phyloP scores from a whole-genome alignment of 176 grass and related monocot genomes.

The Microstegium vimineum region DNA sequence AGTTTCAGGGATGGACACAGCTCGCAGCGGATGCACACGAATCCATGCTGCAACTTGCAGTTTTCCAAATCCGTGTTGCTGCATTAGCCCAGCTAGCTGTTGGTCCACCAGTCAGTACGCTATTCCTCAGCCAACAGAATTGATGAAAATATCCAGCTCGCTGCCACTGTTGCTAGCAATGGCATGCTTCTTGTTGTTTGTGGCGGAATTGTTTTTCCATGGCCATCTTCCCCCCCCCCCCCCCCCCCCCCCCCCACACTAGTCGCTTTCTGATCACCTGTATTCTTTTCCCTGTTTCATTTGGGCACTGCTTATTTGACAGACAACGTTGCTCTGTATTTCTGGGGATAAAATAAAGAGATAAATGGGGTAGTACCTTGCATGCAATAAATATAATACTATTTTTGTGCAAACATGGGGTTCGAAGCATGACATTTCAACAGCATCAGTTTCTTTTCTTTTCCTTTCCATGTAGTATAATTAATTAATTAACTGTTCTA shows the following conservation, averaged over 20 bases:
- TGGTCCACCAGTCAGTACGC: background rate
- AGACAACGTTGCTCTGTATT: background rate
- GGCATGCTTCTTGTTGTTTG: background rate
- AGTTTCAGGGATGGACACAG: background rate
- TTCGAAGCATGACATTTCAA: background rate
- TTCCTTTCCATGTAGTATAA: background rate
- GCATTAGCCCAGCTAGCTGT: background rate
- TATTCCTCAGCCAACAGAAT: background rate
- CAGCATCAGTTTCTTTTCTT: background rate
- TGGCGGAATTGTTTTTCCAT: background rate
- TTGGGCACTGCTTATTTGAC: background rate
- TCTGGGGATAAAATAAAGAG: too few species aligned
- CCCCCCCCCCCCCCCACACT: background rate
- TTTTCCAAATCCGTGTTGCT: background rate
- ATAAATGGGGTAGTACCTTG: background rate
- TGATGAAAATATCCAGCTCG: background rate
- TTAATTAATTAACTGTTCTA: background rate
- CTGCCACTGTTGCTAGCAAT: background rate
- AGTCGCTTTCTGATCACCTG: background rate
- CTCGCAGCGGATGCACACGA: background rate
- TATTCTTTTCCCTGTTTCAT: background rate
- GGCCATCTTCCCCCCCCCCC: background rate
- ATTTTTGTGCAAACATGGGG: background rate
- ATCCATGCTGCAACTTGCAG: constrained; percentile 14
- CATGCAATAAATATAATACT: background rate